These are phyloP conservation scores for Colletotrichum nymphaeae DNA, from an alignment of 2,329 filamentous ascomycete species.

Conservation along the genomic window DNA sequence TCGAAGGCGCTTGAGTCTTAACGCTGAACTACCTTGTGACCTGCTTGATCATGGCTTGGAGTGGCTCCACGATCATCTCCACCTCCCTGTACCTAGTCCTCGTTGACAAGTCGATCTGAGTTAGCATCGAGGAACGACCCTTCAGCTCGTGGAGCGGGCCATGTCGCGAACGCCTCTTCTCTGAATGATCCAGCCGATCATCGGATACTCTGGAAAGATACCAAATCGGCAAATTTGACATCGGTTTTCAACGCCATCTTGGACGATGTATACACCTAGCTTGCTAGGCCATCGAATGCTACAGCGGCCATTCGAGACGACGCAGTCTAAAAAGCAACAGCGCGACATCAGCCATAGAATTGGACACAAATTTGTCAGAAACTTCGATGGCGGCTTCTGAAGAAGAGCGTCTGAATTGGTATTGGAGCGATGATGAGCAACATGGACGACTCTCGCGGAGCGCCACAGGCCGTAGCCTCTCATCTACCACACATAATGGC, in stretches of 20 bases:
- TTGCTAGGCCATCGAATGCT: not conserved
- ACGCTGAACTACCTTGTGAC: too few species aligned
- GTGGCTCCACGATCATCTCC: not conserved
- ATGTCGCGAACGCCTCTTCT: not conserved
- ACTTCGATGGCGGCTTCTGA: not conserved
- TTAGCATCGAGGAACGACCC: not conserved
- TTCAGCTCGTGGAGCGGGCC: not conserved
- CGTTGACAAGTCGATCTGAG: not conserved
- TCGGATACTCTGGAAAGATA: not conserved
- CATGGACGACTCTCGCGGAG: not conserved
- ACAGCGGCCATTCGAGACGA: not conserved
- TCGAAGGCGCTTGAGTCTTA: not conserved
- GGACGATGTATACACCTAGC: not conserved
- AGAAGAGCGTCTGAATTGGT: not conserved
- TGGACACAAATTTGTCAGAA: not conserved
- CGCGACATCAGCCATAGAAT: not conserved
- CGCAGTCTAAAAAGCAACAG: not conserved
- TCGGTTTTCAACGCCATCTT: not conserved
- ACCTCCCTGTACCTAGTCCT: not conserved
- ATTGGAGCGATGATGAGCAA: not conserved
- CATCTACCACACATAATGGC: not conserved
- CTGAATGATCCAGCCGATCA: not conserved
- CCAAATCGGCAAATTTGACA: not conserved
- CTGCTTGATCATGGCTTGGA: not conserved
- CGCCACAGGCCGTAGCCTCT: not conserved